Evolutionary conservation across 1,284 basidiomycete species (phyloP).

Genomic region (Pseudozyma pruni): DNA sequence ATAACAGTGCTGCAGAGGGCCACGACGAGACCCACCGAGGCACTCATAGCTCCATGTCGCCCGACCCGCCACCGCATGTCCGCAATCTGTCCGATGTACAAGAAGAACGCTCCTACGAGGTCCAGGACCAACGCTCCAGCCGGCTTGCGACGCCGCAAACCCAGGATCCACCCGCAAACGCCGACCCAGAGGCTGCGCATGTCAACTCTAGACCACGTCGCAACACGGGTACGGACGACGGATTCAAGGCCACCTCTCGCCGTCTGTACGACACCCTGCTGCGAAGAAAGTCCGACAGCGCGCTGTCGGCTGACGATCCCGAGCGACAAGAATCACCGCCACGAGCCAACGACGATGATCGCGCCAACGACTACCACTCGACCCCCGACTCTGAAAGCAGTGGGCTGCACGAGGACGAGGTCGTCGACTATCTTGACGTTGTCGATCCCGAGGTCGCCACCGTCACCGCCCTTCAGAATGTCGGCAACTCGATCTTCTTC

Average conservation of each 20-base stretch:
- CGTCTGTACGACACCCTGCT: conserved; percentile 28
- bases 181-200: neutral
- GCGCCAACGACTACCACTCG: conserved; percentile 3
- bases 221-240: conserved; percentile 17
- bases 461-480: conserved; percentile 78
- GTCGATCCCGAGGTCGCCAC: conserved; percentile 80
- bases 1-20: neutral
- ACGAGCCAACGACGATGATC: conserved; percentile 1
- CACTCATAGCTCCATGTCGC: too few species aligned
- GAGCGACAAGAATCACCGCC: conserved; percentile 8
- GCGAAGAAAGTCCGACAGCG: conserved; percentile 22
- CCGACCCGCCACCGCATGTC: conserved; percentile 8
- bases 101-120: conserved; percentile 41
- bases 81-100: conserved; percentile 42
- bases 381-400: conserved; percentile 8
- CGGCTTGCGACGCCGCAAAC: conserved; percentile 1
- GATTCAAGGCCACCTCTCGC: conserved; percentile 30
- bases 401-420: conserved; percentile 54
- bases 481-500: conserved; percentile 80
- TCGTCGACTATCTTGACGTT: conserved; percentile 73
- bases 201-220: conserved; percentile 20
- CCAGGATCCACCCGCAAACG: neutral
- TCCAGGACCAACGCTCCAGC: conserved; percentile 29
- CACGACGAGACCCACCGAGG: neutral
- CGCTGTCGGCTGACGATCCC: neutral